phyloP scores from a whole-genome alignment of 2,329 filamentous ascomycete genomes.

The Neophaeococcomyces mojaviensis region DNA sequence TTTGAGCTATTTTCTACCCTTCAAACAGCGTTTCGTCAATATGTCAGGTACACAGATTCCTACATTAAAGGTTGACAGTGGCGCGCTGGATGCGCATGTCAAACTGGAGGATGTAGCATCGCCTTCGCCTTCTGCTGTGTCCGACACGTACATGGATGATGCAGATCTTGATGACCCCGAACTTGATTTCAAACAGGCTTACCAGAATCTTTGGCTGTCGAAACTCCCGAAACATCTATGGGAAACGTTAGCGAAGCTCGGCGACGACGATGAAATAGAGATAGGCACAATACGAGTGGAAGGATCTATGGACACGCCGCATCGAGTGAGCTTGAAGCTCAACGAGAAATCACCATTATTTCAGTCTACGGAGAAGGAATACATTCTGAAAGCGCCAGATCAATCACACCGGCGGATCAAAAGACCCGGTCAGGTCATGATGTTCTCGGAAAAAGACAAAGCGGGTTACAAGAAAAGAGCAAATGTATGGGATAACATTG shows the following conservation, averaged over 20 bases:
- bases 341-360: conserved; percentile 56
- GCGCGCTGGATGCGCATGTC: conserved; percentile 5
- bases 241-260: conserved; percentile 67
- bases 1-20: too few relatives aligned
- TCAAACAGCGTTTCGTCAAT: too few relatives aligned
- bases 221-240: conserved; percentile 74
- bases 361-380: conserved; percentile 75
- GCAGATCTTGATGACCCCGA: conserved; percentile 68
- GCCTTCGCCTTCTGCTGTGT: conserved; percentile 13
- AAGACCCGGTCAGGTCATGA: conserved; percentile 69
- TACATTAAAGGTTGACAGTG: too few relatives aligned
- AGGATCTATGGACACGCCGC: conserved; percentile 47
- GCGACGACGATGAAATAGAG: conserved; percentile 73
- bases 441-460: conserved; percentile 91
- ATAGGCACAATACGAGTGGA: conserved; percentile 64
- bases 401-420: conserved; percentile 36
- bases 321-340: conserved; percentile 57
- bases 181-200: conserved; percentile 48
- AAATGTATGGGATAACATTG: conserved; percentile 31
- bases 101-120: conserved; percentile 20
- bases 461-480: conserved; percentile 56
- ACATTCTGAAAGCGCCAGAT: conserved; percentile 66
- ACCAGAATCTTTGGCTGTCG: conserved; percentile 58
- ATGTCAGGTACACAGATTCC: too few relatives aligned
- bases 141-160: conserved; percentile 19